These are phyloP conservation scores for Fusarium annulatum DNA, from an alignment of 2,329 filamentous ascomycete species.

Conservation along the genomic window DNA sequence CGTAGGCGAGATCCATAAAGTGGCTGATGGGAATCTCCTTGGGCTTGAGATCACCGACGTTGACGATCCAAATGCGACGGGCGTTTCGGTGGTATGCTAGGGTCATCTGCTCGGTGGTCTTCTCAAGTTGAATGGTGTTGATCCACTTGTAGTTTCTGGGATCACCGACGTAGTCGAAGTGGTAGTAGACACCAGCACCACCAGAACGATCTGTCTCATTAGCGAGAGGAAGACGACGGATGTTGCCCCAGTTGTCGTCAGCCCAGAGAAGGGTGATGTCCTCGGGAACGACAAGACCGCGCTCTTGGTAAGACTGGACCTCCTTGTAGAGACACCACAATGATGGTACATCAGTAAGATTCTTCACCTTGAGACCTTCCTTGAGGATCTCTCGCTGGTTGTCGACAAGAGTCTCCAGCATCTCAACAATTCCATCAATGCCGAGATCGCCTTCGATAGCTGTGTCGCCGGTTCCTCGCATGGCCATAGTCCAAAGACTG, in stretches of 20 bases:
- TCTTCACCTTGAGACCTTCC: conserved; percentile 8
- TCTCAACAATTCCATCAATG: conserved; percentile 57
- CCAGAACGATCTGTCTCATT: conserved; percentile 65
- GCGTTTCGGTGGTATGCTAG: conserved; percentile 62
- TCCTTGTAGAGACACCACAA: conserved; percentile 76
- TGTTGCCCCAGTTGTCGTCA: conserved; percentile 72
- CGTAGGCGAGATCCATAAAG: conserved; percentile 68
- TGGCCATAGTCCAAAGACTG: conserved; percentile 73
- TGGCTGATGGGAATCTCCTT: conserved; percentile 66
- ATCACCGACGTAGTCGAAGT: conserved; percentile 72
- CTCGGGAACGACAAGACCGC: conserved; percentile 68
- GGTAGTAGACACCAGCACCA: conserved; percentile 69
- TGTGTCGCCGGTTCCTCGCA: conserved; percentile 77
- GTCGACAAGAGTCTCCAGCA: conserved; percentile 37
- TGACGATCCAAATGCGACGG: conserved; percentile 70
- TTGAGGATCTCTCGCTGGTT: conserved; percentile 53
- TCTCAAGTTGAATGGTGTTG: conserved; percentile 54
- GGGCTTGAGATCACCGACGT: conserved; percentile 71
- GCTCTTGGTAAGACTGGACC: conserved; percentile 70
- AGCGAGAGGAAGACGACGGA: conserved; percentile 65
- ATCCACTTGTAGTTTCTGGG: conserved; percentile 72
- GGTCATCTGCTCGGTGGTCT: conserved; percentile 54
- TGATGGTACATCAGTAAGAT: conserved; percentile 51
- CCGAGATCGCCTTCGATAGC: conserved; percentile 62
- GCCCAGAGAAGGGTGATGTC: conserved; percentile 72